phyloP scores from a whole-genome alignment of 805 yeast species.

The Torulaspora franciscae region DNA sequence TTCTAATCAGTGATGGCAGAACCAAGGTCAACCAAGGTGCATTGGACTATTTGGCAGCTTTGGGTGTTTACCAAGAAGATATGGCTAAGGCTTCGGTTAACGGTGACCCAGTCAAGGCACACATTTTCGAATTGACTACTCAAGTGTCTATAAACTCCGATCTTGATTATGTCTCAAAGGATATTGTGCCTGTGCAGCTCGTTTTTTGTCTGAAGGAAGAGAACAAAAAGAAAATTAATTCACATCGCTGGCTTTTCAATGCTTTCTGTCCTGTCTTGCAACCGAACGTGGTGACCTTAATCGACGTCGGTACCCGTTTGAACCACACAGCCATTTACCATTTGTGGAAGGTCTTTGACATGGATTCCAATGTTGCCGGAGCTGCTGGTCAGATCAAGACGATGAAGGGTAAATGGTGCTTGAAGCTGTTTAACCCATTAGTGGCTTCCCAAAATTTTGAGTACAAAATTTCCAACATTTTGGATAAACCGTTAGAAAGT shows the following conservation, averaged over 20 bases:
- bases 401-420: conserved; percentile 86
- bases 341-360: conserved; percentile 95
- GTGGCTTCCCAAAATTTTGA: conserved; percentile 97
- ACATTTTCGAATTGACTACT: conserved; percentile 91
- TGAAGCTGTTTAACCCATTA: conserved; percentile 76
- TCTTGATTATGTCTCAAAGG: conserved; percentile 83
- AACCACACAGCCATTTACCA: conserved; percentile 83
- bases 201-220: conserved; percentile 88
- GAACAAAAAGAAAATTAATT: conserved; percentile 89
- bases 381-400: conserved; percentile 98
- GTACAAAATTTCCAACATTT: conserved; percentile 92
- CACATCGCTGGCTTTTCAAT: conserved; percentile 96
- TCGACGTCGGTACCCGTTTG: conserved; percentile 99
- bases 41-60: conserved; percentile 81
- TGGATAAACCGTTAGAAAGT: conserved; percentile 92
- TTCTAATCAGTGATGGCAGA: conserved; percentile 92
- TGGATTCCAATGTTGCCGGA: conserved; percentile 95
- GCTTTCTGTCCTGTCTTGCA: conserved; percentile 88
- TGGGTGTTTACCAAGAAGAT: conserved; percentile 96
- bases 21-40: conserved; percentile 80
- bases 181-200: conserved; percentile 90
- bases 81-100: conserved; percentile 93
- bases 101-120: conserved; percentile 87
- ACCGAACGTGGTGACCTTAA: conserved; percentile 81
- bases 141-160: conserved; percentile 90